Base-by-base conservation (phyloP, 805 yeast genomes). In the Lachancea cidri region DNA sequence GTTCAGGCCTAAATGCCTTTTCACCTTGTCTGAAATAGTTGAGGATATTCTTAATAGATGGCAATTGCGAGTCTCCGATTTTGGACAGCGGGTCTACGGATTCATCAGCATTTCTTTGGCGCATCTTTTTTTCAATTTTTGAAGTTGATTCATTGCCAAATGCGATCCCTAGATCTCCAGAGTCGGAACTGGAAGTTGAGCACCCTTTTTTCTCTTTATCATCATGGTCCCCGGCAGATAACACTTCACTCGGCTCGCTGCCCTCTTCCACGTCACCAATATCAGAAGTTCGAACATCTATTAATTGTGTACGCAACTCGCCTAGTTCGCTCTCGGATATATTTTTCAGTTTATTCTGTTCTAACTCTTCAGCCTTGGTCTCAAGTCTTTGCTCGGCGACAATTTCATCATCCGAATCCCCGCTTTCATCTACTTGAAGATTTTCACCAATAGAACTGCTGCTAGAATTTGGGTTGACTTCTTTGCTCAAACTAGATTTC, bases 71-170 rank as follows among this genome's bases (percentile, higher is more conserved):
- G 30, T 33, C 36, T 16, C 29, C 22, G 14, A 15, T 27, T 20
- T 37, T 50, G 8, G 50, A 45, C 32, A 60, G 47, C 4, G 65
- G 64, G 44, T 61, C 67, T 17, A 61, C 46, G 1, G 58, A 50
- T 15, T 57, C 62, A 14, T 60, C 64, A 5, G 43, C 18, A 18
- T 54, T 52, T 18, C 47, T 41, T 9, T 47, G 53, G 17, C 60
- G 52, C 9, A 59, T 39, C 34, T 58, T 59, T 19, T 50, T 50
- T 35, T 47, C 52, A 44, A 58, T 47, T 35, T 57, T 59, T 25
- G 52, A 50, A n/a, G 53, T 31, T 3, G 66, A 55, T 4, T 58
- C 33, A n/a, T 57, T 33, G 2, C 60, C 64, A 29, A 62, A 38
- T 5, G 60, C 61, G 7, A 54, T 46, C 24, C 48, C 50, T 25